Evolutionary conservation across 192 early-diverging fungal genomes (phyloP).

Genomic region (Kickxella alabastrina): DNA sequence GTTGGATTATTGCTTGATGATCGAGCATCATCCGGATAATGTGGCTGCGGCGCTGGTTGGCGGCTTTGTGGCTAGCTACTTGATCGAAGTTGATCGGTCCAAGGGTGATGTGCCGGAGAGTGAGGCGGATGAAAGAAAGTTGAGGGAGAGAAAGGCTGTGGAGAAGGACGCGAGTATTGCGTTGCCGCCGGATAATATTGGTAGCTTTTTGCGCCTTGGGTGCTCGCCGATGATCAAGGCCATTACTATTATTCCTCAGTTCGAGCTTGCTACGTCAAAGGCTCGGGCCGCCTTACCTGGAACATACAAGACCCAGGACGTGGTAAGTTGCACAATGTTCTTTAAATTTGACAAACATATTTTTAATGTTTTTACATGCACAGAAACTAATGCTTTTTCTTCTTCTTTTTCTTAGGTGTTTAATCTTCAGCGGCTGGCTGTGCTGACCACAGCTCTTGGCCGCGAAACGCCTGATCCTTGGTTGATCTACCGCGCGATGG

Average conservation of each 20-base stretch:
- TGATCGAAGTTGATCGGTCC: slow-evolving; percentile 53
- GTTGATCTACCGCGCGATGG: slow-evolving; percentile 88
- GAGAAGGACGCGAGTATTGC: slow-evolving; percentile 12
- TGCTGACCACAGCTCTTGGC: slow-evolving; percentile 80
- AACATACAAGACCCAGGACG: slow-evolving; percentile 72
- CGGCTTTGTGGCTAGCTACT: slow-evolving; percentile 88
- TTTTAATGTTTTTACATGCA: slow-evolving; percentile 11
- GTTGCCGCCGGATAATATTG: slow-evolving; percentile 61
- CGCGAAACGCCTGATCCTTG: slow-evolving; percentile 66
- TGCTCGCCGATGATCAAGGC: slow-evolving; percentile 70
- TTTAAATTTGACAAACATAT: no score
- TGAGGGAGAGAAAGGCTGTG: slow-evolving; percentile 17
- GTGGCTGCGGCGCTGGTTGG: slow-evolving; percentile 91
- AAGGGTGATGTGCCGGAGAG: slow-evolving; percentile 34
- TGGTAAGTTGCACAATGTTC: no score
- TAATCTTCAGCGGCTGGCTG: slow-evolving; percentile 93
- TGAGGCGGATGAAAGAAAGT: slow-evolving; percentile 19
- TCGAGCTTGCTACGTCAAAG: slow-evolving; percentile 88
- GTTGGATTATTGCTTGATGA: slow-evolving; percentile 86
- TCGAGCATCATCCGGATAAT: slow-evolving; percentile 98
- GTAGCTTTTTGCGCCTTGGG: slow-evolving; percentile 63
- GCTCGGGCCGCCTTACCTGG: slow-evolving; percentile 83
- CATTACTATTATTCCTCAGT: slow-evolving; percentile 81
- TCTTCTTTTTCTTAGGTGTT: slow-evolving; percentile 47
- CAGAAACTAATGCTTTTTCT: neutral